Base-by-base conservation (phyloP, 2,329 filamentous ascomycete genomes). In the Lachnellula arida region DNA sequence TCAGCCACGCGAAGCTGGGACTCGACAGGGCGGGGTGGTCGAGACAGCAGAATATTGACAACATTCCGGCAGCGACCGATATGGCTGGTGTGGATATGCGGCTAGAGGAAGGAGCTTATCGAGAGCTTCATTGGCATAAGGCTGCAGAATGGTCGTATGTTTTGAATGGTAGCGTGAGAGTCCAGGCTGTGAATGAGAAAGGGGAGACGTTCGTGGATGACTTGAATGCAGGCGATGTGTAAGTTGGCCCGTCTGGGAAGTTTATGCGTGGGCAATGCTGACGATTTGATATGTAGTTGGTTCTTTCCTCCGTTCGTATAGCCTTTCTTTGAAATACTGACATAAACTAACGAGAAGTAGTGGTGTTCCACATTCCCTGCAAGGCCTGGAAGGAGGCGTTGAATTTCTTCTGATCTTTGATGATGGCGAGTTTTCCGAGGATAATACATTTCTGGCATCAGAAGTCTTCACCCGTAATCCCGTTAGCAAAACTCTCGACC, bases 71-170 rank as follows among this genome's bases (percentile, higher is more conserved):
- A 7, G 87, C 83, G 63, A 77, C 82, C n/a, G 85, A 90, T 67
- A 78, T 91, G 46, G 88, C 88, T 2, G 84, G 85, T 42, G 88
- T 91, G 53, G 89, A 91, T 69, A 91, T 91, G 88, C 81, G 87
- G 11, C 81, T 91, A 2, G 87, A 86, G 40, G 74, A 82, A 60
- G 86, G 87, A 37, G 87, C 86, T 34, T 89, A 89, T 63, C 85
- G 88, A 28, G 88, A 91, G 69, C 76, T 91, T 8, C 88, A 91
- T 68, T 91, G 88, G 88, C 88, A 91, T 75, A 89, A 88, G 64
- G 85, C 89, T 69, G 87, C 86, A 39, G 88, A 91, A 67, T 91
- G 88, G 87, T 86, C 85, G 0, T 90, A 87, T 60, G 84, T 91
- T 2, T 79, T 91, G 0, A 81, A 86, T 55, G 88, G 88, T 50